Evolutionary conservation across 495 filamentous ascomycete species (phyloP).

Genomic region (Cryomyces antarcticus): DNA sequence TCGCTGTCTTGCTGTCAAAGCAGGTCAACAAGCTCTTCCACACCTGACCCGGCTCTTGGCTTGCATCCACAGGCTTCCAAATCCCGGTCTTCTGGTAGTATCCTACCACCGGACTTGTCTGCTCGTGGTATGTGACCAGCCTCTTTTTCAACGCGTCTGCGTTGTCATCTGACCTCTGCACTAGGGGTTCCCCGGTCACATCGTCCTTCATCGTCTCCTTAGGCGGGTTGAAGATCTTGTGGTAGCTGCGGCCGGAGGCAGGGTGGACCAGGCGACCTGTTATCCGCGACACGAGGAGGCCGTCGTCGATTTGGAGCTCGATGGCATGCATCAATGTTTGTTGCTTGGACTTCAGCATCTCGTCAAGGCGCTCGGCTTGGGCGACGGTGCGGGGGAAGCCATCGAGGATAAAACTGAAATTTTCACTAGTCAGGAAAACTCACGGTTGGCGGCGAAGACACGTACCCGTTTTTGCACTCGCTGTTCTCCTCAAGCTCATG

Average conservation of each 20-base stretch:
- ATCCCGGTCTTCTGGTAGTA: conserved; percentile 97
- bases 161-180: conserved; percentile 94
- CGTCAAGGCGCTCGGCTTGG: conserved; percentile 84
- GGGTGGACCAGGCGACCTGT: conserved; percentile 93
- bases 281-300: conserved; percentile 82
- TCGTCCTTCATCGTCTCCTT: conserved; percentile 89
- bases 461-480: conserved; percentile 93
- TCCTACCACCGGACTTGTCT: conserved; percentile 76
- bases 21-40: conserved; percentile 83
- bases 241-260: conserved; percentile 87
- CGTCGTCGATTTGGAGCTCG: conserved; percentile 92
- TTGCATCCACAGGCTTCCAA: conserved; percentile 91
- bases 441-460: no score
- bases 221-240: conserved; percentile 97
- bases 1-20: conserved; percentile 37
- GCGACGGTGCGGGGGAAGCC: conserved; percentile 93
- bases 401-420: conserved; percentile 86
- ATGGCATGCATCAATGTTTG: conserved; percentile 81
- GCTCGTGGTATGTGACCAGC: conserved; percentile 76
- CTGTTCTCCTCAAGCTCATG: conserved; percentile 79
- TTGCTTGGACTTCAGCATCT: conserved; percentile 55
- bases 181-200: conserved; percentile 84
- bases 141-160: conserved; percentile 94
- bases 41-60: conserved; percentile 86
- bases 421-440: background rate